Conservation (phyloP, 176 grass and related monocot species). For the Areca catechu region DNA sequence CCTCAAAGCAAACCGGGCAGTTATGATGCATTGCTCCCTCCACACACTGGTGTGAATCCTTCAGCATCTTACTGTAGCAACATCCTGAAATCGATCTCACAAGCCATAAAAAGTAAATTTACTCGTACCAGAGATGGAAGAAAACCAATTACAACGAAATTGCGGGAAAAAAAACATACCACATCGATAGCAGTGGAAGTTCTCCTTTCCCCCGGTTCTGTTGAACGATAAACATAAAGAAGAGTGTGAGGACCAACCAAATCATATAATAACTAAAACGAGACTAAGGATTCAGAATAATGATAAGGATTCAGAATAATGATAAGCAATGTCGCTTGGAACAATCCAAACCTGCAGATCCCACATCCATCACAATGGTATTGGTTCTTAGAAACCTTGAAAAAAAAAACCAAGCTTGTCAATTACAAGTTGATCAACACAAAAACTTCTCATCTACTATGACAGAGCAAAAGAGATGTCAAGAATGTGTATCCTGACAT, state of each 20-base stretch:
- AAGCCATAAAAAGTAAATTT: not conserved
- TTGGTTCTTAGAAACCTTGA: constrained; percentile 52
- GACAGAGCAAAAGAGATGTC: not conserved
- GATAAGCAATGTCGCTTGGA: too few species aligned
- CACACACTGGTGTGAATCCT: constrained; percentile 59
- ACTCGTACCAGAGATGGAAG: not conserved
- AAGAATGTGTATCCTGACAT: constrained; percentile 27
- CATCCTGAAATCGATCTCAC: constrained; percentile 36
- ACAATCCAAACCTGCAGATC: constrained; percentile 53
- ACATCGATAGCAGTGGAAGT: constrained; percentile 64
- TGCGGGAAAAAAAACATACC: constrained; percentile 25
- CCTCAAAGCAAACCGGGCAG: constrained; percentile 87
- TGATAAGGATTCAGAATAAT: too few species aligned
- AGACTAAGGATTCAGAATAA: too few species aligned
- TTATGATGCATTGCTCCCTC: constrained; percentile 92
- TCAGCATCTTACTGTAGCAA: constrained; percentile 58
- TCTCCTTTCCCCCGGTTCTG: constrained; percentile 56
- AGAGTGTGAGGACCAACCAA: too few species aligned
- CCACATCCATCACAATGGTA: constrained; percentile 87
- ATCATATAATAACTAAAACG: too few species aligned
- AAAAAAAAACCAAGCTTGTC: constrained; percentile 5
- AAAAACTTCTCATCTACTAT: not conserved
- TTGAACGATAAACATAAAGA: not conserved
- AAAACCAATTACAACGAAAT: not conserved
- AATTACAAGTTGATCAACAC: not conserved